Percentiles rank a stretch among this genome's conserved stretches.
Conservation (phyloP, 2,329 filamentous ascomycete genomes). For the Emmonsiellopsis sp. region DNA sequence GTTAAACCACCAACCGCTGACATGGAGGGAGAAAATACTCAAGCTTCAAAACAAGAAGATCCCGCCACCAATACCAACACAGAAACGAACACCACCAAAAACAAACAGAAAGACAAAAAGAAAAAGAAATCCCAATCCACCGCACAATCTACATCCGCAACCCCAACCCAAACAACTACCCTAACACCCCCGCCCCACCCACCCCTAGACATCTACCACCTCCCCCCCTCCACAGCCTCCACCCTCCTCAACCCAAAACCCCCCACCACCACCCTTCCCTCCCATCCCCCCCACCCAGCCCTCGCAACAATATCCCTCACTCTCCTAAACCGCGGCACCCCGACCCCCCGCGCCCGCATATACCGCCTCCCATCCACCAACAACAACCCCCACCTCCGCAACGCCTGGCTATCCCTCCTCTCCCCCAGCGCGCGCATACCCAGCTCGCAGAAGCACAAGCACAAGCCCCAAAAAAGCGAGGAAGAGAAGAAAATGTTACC, state of each 20-base stretch:
- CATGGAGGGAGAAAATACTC: not conserved
- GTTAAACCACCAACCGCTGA: conserved; percentile 31
- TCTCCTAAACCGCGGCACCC: conserved; percentile 61
- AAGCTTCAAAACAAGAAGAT: not conserved
- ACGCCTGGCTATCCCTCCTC: conserved; percentile 55
- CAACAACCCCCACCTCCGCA: conserved; percentile 45
- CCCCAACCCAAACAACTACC: not conserved
- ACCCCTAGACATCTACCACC: conserved; percentile 29
- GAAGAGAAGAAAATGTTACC: not conserved
- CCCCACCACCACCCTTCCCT: conserved; percentile 6
- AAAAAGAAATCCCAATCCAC: not conserved
- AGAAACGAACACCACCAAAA: conserved; percentile 5
- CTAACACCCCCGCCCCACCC: conserved; percentile 8
- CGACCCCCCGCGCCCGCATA: conserved; percentile 64
- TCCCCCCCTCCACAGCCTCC: conserved; percentile 30
- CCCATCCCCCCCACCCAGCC: conserved; percentile 18
- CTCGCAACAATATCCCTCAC: conserved; percentile 58
- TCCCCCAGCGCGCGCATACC: conserved; percentile 13
- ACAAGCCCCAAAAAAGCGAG: conserved; percentile 8
- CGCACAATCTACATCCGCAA: not conserved
- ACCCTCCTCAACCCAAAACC: conserved; percentile 23
- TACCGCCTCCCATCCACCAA: conserved; percentile 66
- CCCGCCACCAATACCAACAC: conserved; percentile 3
- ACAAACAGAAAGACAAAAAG: conserved; percentile 2
- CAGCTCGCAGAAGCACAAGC: conserved; percentile 13